Evolutionary conservation across 441 rosid genomes (phyloP).

Genomic region (Pelargonium cotyledonis): DNA sequence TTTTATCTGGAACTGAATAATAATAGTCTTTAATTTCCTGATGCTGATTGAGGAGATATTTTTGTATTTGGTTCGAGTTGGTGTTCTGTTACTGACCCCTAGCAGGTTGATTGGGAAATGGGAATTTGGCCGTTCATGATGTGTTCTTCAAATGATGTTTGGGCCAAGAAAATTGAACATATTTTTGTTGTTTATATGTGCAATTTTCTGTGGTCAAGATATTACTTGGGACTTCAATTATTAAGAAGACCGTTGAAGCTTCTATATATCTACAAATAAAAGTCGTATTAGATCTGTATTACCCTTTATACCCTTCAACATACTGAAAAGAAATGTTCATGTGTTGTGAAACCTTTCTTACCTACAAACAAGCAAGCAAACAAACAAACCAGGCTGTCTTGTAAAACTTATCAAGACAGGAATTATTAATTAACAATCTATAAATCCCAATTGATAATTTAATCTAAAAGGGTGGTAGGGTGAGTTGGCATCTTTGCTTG

Average conservation of each 20-base stretch:
- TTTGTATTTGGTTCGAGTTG: neutral
- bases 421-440: too few species aligned
- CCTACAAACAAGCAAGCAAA: neutral
- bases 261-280: neutral
- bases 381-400: neutral
- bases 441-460: neutral
- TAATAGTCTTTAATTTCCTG: neutral
- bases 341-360: neutral
- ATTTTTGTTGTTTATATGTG: neutral
- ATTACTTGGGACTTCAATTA: neutral
- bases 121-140: too few species aligned
- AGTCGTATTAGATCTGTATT: neutral
- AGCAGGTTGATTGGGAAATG: neutral
- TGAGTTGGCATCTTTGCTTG: too few species aligned
- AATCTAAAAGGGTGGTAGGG: neutral
- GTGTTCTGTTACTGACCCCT: neutral
- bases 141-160: neutral
- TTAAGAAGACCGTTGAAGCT: neutral
- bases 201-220: neutral
- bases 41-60: neutral
- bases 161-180: neutral
- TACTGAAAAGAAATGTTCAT: neutral
- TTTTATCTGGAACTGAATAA: neutral
- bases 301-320: neutral
- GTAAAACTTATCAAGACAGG: neutral